These are phyloP conservation scores for Sarocladiaceae sp. DNA, from an alignment of 2,329 filamentous ascomycete genomes.

Conservation along the genomic window DNA sequence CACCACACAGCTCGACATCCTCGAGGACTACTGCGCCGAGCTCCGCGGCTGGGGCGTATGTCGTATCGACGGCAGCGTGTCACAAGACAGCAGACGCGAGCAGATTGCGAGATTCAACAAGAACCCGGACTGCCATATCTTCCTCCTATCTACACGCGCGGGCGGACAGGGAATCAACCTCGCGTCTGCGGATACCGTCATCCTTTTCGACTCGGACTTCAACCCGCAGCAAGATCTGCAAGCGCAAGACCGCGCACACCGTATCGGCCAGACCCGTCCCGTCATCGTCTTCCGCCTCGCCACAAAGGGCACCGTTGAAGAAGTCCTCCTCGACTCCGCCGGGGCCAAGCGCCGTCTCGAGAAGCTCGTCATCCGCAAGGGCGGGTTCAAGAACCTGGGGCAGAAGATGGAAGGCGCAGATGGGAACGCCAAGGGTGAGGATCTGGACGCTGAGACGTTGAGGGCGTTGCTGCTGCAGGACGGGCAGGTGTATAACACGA, in stretches of 20 bases:
- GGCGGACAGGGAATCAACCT: constrained; percentile 96
- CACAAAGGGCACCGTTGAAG: constrained; percentile 88
- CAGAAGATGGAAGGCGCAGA: constrained; percentile 44
- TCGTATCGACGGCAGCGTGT: constrained; percentile 83
- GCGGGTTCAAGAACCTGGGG: constrained; percentile 66
- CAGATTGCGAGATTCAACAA: constrained; percentile 71
- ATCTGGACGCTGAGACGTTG: constrained; percentile 55
- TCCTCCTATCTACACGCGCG: constrained; percentile 82
- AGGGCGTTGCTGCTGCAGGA: constrained; percentile 61
- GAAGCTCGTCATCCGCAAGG: constrained; percentile 93
- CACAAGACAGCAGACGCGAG: constrained; percentile 62
- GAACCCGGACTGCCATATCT: constrained; percentile 62
- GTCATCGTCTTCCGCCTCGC: constrained; percentile 92
- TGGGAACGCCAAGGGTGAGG: constrained; percentile 25
- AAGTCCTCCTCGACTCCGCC: constrained; percentile 76
- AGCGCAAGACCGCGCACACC: constrained; percentile 89
- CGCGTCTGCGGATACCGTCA: constrained; percentile 83
- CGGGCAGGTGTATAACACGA: constrained; percentile 57
- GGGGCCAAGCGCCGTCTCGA: constrained; percentile 89
- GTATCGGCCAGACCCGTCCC: constrained; percentile 87
- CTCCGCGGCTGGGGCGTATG: constrained; percentile 76
- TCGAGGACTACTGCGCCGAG: constrained; percentile 76
- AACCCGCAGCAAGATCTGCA: constrained; percentile 97
- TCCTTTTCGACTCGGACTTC: constrained; percentile 84
- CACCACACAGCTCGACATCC: constrained; percentile 84